Conservation (phyloP, 768 basidiomycete genomes). For the Tricholoma saponaceum region DNA sequence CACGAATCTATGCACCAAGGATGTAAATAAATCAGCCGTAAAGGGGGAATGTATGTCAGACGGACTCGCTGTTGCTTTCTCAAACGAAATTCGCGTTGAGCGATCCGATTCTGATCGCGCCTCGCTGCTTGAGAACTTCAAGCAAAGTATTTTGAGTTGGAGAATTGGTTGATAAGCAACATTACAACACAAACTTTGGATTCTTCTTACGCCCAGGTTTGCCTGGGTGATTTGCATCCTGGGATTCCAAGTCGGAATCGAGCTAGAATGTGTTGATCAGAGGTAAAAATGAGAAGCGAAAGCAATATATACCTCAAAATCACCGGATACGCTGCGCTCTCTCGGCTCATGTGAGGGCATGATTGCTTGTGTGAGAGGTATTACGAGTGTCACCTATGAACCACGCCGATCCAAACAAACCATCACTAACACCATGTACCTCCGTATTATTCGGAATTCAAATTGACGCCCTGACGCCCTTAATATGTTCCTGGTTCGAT, state of each 20-base stretch:
- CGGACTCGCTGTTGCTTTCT: slow-evolving; percentile 84
- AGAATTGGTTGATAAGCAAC: slow-evolving; percentile 4
- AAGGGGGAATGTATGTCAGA: slow-evolving; percentile 4
- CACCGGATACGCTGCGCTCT: slow-evolving; percentile 64
- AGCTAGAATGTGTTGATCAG: not conserved
- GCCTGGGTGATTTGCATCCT: slow-evolving; percentile 40
- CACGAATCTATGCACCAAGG: slow-evolving; percentile 67
- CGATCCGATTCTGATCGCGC: slow-evolving; percentile 87
- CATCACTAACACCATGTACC: not conserved
- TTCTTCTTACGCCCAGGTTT: slow-evolving; percentile 88
- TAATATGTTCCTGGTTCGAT: too few relatives aligned
- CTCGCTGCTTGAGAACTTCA: slow-evolving; percentile 82
- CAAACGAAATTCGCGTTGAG: slow-evolving; percentile 89
- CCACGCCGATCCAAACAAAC: slow-evolving; percentile 9
- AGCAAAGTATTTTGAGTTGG: slow-evolving; percentile 5
- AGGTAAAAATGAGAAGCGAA: not conserved
- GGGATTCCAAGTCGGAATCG: slow-evolving; percentile 71
- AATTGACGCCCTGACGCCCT: too few relatives aligned
- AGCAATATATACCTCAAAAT: slow-evolving; percentile 42
- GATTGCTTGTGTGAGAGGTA: slow-evolving; percentile 40
- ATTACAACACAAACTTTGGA: slow-evolving; percentile 58
- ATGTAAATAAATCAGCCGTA: not conserved
- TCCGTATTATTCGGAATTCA: too few relatives aligned
- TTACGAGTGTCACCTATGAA: slow-evolving; percentile 33
- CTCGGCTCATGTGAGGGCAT: slow-evolving; percentile 50